These are phyloP conservation scores for Ogataea methylovora DNA, from an alignment of 805 yeast species.

Conservation along the genomic window DNA sequence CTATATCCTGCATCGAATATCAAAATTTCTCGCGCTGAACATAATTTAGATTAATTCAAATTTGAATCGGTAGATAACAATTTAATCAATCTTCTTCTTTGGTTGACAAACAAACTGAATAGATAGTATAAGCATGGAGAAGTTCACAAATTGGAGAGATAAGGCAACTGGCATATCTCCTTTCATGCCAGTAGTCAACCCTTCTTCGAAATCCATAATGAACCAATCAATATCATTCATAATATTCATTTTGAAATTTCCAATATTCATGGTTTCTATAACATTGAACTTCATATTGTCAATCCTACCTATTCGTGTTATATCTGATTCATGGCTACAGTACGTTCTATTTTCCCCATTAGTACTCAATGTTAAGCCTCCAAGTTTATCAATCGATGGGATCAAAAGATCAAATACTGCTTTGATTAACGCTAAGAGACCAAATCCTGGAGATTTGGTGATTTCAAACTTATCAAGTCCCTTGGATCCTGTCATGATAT, in stretches of 20 bases:
- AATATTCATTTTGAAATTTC: conserved; percentile 17
- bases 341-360: conserved; percentile 13
- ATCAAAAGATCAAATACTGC: conserved; percentile 35
- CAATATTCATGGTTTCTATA: conserved; percentile 18
- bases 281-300: too few relatives aligned
- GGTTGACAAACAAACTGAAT: neutral
- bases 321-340: too few relatives aligned
- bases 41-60: too few relatives aligned
- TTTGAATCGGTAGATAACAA: too few relatives aligned
- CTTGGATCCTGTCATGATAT: conserved; percentile 16
- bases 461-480: conserved; percentile 56
- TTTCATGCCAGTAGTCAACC: conserved; percentile 51
- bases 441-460: conserved; percentile 39
- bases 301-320: too few relatives aligned
- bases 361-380: conserved; percentile 21
- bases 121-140: conserved; percentile 61
- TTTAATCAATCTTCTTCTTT: too few relatives aligned
- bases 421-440: conserved; percentile 24
- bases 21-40: too few relatives aligned
- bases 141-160: conserved; percentile 79
- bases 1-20: too few relatives aligned
- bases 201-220: conserved; percentile 7
- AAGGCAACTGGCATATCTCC: conserved; percentile 94
- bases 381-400: conserved; percentile 37
- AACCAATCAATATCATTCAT: conserved; percentile 9